Conservation (phyloP, 768 basidiomycete genomes). For the Tylopilus subfusipes region DNA sequence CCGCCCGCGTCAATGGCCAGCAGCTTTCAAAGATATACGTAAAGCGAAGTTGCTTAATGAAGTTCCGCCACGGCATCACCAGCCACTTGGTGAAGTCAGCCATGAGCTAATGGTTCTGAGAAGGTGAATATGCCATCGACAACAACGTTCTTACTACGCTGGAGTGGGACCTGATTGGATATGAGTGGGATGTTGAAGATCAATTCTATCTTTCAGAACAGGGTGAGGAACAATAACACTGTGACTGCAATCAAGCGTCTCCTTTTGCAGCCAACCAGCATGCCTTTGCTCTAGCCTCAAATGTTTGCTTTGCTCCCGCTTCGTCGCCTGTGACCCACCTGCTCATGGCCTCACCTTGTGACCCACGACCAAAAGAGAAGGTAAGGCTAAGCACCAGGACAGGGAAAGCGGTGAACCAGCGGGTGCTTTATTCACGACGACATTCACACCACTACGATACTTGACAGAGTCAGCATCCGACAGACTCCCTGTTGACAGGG, state of each 20-base stretch:
- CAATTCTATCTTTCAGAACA: constrained; percentile 1
- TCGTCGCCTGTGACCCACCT: constrained; percentile 47
- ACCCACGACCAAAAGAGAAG: constrained; percentile 49
- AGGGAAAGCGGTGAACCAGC: constrained; percentile 31
- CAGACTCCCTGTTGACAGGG: constrained; percentile 37
- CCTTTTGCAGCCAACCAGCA: constrained; percentile 43
- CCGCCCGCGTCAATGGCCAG: no score
- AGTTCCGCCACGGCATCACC: not conserved
- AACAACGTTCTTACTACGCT: not conserved
- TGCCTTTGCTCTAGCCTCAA: constrained; percentile 41
- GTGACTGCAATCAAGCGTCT: constrained; percentile 12
- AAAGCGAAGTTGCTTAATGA: not conserved
- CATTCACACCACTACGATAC: constrained; percentile 43
- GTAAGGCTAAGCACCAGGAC: constrained; percentile 41
- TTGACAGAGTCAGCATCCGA: constrained; percentile 38
- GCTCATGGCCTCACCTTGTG: constrained; percentile 49
- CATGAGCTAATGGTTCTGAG: not conserved
- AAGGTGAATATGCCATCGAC: not conserved
- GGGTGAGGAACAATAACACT: not conserved
- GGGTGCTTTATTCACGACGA: constrained; percentile 34
- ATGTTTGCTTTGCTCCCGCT: constrained; percentile 35
- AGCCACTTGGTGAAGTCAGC: not conserved
- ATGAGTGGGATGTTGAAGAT: not conserved
- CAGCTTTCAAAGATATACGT: not conserved
- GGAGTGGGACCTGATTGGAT: not conserved